Percentiles rank a stretch among this genome's conserved stretches.
Conservation (phyloP, 2,329 filamentous ascomycete species). For the Colletotrichum cordylinicola region DNA sequence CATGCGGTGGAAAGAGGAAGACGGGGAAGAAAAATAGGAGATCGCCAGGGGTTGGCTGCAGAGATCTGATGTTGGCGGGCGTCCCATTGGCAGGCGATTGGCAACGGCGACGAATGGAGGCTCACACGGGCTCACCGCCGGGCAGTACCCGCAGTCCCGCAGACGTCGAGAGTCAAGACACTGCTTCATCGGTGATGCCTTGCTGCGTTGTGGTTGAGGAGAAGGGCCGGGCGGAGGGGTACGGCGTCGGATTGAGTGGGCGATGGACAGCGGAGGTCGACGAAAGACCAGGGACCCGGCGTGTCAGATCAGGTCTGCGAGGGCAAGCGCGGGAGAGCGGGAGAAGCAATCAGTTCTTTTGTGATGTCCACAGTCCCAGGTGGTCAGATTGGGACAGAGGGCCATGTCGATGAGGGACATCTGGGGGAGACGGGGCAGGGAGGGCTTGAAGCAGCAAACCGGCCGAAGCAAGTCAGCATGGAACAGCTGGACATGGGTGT, state of each 20-base stretch:
- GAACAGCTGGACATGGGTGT: background rate
- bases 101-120: background rate
- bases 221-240: background rate
- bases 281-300: background rate
- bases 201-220: background rate
- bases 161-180: background rate
- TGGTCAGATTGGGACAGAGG: background rate
- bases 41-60: constrained; percentile 12
- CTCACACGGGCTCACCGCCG: background rate
- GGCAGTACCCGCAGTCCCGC: background rate
- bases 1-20: constrained; percentile 1
- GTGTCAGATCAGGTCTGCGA: constrained; percentile 8
- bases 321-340: background rate
- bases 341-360: background rate
- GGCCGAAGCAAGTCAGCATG: background rate
- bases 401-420: background rate
- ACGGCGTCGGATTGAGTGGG: background rate
- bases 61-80: constrained; percentile 8
- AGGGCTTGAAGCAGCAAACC: background rate
- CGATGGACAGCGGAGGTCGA: background rate
- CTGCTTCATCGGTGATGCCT: background rate
- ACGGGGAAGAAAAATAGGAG: background rate
- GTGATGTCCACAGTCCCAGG: background rate
- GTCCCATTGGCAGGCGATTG: background rate
- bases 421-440: background rate